phyloP scores from a whole-genome alignment of 192 early-diverging fungal genomes.

The Funneliformis geosporum region DNA sequence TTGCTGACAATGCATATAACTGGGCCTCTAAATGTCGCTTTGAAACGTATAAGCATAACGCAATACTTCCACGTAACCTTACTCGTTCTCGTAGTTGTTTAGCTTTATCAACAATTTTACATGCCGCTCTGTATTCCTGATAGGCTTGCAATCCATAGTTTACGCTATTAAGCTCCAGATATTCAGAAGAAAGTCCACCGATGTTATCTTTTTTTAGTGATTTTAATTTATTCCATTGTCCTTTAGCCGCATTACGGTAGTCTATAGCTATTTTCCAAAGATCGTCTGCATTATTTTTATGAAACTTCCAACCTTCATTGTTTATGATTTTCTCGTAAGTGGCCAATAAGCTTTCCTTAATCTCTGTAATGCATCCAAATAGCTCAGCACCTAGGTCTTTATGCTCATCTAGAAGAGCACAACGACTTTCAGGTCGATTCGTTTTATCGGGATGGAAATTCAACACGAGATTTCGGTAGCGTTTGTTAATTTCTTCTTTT shows the following conservation, averaged over 20 bases:
- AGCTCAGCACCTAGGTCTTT: not conserved
- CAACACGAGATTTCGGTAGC: no score
- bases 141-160: not conserved
- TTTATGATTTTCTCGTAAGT: not conserved
- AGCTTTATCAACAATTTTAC: not conserved
- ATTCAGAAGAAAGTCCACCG: not conserved
- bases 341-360: not conserved
- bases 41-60: conserved; percentile 7
- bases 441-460: not conserved
- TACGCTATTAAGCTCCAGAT: not conserved
- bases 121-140: conserved; percentile 6
- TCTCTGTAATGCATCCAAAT: not conserved
- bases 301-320: not conserved
- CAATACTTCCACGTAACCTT: not conserved
- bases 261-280: not conserved
- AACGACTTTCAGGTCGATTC: not conserved
- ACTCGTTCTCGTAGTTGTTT: conserved; percentile 7
- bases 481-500: no score
- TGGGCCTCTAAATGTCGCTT: not conserved
- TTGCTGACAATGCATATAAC: conserved; percentile 10
- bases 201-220: not conserved
- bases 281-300: not conserved
- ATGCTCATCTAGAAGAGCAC: not conserved
- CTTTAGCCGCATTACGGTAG: conserved; percentile 8
- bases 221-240: conserved; percentile 1